Base-by-base conservation (phyloP, 78 protist genomes). In the Neovahlkampfia damariscottae region DNA sequence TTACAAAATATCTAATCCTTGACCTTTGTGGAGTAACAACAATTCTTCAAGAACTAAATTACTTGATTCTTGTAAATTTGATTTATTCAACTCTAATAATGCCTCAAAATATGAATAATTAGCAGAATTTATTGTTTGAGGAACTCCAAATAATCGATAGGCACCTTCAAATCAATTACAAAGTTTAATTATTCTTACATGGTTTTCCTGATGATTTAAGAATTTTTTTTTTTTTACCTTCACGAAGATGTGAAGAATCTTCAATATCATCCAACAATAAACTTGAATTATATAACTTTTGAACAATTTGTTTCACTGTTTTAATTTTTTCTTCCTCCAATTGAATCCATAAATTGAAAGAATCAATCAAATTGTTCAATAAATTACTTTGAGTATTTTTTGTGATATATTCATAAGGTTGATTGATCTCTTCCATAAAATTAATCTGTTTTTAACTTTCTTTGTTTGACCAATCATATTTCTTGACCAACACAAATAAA, bases 201-300 rank as follows among this genome's bases (percentile, higher is more conserved):
- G 91, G 94, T 8, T 71, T 41, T 28, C 95, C 93, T 27, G 96
- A n/a, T n/a, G n/a, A n/a, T n/a, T n/a, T n/a, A n/a, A n/a, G n/a
- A n/a, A n/a, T n/a, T n/a, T n/a, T n/a, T n/a, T n/a, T n/a, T n/a
- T n/a, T n/a, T n/a, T n/a, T n/a, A n/a, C n/a, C n/a, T n/a, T n/a
- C 84, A 41, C 98, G 84, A 19, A 94, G 87, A 31, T 59, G 69
- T 1, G 94, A 87, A 39, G 80, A 82, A 79, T 94, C 98, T 79
- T 94, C 93, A 5, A 94, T 90, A 76, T 94, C 98, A 70, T 94
- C 98, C 40, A 92, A 87, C 87, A 92, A 36, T 76, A 92, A 68
- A 40, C 89, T 81, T 10, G 93, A 68, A 41, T 71, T 84, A 84
- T 93, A 94, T 36, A 93, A 74, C 72, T 71, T 84, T 70, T 75